Conservation (phyloP, 345 rosid species). For the Nephelium lappaceum region DNA sequence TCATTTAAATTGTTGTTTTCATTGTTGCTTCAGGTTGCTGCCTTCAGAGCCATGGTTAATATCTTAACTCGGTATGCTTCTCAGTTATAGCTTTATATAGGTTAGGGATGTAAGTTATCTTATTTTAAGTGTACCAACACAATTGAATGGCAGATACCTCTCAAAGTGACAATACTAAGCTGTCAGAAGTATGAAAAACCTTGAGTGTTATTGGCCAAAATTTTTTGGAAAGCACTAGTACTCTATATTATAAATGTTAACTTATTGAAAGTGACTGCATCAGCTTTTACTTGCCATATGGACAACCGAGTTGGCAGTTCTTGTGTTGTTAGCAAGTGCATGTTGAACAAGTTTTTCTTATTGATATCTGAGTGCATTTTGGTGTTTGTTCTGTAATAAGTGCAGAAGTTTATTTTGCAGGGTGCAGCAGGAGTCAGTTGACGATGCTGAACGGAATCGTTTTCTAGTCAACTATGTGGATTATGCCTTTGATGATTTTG, state of each 20-base stretch:
- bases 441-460: slow-evolving; percentile 94
- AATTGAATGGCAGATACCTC: neutral
- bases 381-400: slow-evolving; percentile 16
- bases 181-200: neutral
- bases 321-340: neutral
- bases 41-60: slow-evolving; percentile 99
- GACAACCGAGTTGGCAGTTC: neutral
- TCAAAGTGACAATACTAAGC: neutral
- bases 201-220: neutral
- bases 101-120: neutral
- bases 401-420: slow-evolving; percentile 43
- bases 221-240: neutral
- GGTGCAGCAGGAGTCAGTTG: slow-evolving; percentile 98
- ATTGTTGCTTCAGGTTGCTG: slow-evolving; percentile 81
- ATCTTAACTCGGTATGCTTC: slow-evolving; percentile 82
- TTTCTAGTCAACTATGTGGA: slow-evolving; percentile 92
- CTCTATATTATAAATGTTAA: neutral
- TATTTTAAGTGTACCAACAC: neutral
- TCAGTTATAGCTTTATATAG: slow-evolving; percentile 1
- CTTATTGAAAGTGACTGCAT: neutral
- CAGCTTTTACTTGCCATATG: neutral
- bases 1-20: slow-evolving; percentile 26
- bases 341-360: slow-evolving; percentile 1
- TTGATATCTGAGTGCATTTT: slow-evolving; percentile 17
- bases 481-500: slow-evolving; percentile 98